Percentiles rank a stretch among this genome's conserved stretches.
These are phyloP conservation scores for Colletotrichum agaves DNA, from an alignment of 2,329 filamentous ascomycete genomes.

Conservation along the genomic window DNA sequence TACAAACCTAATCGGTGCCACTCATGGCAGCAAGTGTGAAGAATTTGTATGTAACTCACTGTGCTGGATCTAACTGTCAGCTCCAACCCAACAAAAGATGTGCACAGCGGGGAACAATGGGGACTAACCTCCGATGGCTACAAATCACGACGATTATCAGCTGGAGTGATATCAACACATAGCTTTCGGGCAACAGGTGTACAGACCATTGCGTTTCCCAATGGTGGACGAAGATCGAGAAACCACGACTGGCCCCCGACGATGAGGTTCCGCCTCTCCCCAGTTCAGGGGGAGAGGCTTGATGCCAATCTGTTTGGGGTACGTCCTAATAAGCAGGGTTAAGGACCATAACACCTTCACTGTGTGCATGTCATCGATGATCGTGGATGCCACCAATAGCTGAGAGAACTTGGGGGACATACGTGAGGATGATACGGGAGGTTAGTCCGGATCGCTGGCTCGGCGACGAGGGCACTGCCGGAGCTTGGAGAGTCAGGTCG, in stretches of 20 bases:
- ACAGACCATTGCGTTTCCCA: slow-evolving; percentile 80
- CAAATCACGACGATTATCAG: background rate
- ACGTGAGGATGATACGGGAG: slow-evolving; percentile 67
- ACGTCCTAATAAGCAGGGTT: slow-evolving; percentile 65
- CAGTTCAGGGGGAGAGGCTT: slow-evolving; percentile 90
- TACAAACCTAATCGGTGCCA: background rate
- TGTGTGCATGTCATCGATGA: background rate
- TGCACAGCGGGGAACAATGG: background rate
- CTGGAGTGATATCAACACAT: slow-evolving; percentile 25
- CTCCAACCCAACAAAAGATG: slow-evolving; percentile 20
- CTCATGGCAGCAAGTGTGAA: background rate
- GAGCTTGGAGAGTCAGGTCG: slow-evolving; percentile 40
- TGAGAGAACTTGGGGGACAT: slow-evolving; percentile 36
- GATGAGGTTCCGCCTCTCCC: slow-evolving; percentile 79
- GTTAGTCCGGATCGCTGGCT: slow-evolving; percentile 58
- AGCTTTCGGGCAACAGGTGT: background rate
- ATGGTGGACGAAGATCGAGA: slow-evolving; percentile 81
- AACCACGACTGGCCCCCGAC: slow-evolving; percentile 89
- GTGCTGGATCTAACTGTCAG: slow-evolving; percentile 48
- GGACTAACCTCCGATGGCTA: slow-evolving; percentile 68
- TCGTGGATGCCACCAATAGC: background rate
- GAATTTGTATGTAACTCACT: slow-evolving; percentile 43
- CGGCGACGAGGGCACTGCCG: slow-evolving; percentile 42
- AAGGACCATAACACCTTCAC: slow-evolving; percentile 4
- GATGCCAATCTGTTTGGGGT: slow-evolving; percentile 93